Base-by-base conservation (phyloP, 768 basidiomycete genomes). In the Amanita thiersii region DNA sequence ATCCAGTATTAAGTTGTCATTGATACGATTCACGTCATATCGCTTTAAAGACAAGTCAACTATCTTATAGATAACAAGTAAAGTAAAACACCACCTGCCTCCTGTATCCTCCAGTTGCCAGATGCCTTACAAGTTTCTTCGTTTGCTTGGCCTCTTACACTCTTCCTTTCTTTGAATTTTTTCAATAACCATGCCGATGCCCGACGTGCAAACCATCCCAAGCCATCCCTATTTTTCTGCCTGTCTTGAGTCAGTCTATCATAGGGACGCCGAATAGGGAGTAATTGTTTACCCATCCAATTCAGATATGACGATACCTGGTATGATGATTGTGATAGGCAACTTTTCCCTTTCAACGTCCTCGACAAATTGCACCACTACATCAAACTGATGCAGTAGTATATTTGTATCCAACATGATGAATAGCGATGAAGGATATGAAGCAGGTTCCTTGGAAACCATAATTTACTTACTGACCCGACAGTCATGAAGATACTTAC, bases 361-460 rank as follows among this genome's bases (percentile, higher is more conserved):
- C 8, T 68, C 64, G 31, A 81, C 75, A 52, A 89, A 84, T 34
- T 71, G 68, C 46, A 74, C 68, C 46, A 89, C 58, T 28, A 75
- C 67, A 40, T 78, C 75, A 45, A 87, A 72, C 46, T 78, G 68
- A 53, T 79, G 75, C 50, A 86, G 59, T 19, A 91, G 64, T 47
- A 89, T 73, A 50, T 90, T 91, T 20, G 87, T 90, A 53, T 91
- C 87, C 23, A 87, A 55, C 11, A 90, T 73, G 38, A 89, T 52
- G 49, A 72, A 73, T 12, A 63, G 60, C 25, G 62, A 53, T 44
- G 50, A 59, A 49, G 70, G 70, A 4, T 62, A 59, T 26, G 65
- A 47, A 25, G 72, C 65, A 8, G 62, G 63, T 72, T 78, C 44
- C 47, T 25, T 37, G 21, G 23, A 2, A 28, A 33, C 21, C 14